These are phyloP conservation scores for Beauveria sp. DNA, from an alignment of 2,329 filamentous ascomycete genomes.

Conservation along the genomic window DNA sequence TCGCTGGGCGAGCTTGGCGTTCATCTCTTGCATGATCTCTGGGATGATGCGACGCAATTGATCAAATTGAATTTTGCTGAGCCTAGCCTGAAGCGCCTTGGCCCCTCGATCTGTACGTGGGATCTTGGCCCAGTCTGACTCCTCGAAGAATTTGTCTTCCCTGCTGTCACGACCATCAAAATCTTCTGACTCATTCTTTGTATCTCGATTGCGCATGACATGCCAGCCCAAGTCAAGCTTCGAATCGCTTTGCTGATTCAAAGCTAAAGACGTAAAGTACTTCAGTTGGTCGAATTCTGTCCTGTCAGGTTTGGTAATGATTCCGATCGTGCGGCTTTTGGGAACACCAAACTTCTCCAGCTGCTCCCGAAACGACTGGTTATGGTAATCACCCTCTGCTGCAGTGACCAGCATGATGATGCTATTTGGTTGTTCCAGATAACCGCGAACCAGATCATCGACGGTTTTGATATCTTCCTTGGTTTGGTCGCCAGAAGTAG, in stretches of 20 bases:
- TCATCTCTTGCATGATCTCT: constrained; percentile 15
- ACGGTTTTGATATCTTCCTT: constrained; percentile 20
- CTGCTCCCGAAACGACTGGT: constrained; percentile 41
- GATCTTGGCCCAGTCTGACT: constrained; percentile 8
- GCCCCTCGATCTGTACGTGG: constrained; percentile 16
- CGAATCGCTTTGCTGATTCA: constrained; percentile 18
- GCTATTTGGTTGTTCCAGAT: constrained; percentile 43
- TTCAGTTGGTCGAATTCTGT: constrained; percentile 27
- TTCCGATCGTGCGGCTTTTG: constrained; percentile 39
- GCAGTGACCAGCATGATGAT: constrained; percentile 47
- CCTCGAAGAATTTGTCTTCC: constrained; percentile 22
- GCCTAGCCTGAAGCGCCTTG: constrained; percentile 20
- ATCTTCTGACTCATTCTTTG: constrained; percentile 16
- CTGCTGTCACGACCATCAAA: constrained; percentile 18
- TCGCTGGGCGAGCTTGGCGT: constrained; percentile 7
- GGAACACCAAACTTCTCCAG: constrained; percentile 31
- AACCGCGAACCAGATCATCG: constrained; percentile 30
- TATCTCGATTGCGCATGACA: constrained; percentile 38
- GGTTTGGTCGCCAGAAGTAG: constrained; percentile 21
- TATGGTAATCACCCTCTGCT: constrained; percentile 39
- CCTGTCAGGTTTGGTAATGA: constrained; percentile 47
- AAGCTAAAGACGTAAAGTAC: constrained; percentile 13
- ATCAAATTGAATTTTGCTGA: constrained; percentile 21
- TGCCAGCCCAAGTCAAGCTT: constrained; percentile 38
- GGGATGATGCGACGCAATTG: constrained; percentile 18